Conservation (phyloP, 768 basidiomycete species). For the Thelephora aurantiotincta region DNA sequence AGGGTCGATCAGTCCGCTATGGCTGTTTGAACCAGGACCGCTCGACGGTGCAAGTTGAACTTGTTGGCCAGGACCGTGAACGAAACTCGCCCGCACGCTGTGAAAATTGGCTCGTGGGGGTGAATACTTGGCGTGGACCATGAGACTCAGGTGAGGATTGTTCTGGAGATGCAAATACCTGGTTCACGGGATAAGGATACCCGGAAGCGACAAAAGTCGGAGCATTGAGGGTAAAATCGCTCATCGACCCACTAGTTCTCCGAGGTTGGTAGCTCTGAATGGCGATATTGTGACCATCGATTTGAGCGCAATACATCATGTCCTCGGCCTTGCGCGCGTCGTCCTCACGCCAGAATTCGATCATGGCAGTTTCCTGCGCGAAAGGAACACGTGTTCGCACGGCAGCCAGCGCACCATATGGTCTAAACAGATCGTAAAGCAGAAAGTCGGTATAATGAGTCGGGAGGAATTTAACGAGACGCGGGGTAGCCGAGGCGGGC, state of each 20-base stretch:
- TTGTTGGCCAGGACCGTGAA: slow-evolving; percentile 84
- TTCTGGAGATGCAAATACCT: slow-evolving; percentile 22
- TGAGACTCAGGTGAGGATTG: background rate
- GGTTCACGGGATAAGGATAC: slow-evolving; percentile 43
- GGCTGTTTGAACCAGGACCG: slow-evolving; percentile 71
- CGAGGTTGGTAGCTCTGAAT: slow-evolving; percentile 68
- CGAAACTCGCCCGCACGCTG: slow-evolving; percentile 37
- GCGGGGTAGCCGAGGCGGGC: slow-evolving; percentile 61
- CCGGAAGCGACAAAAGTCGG: slow-evolving; percentile 66
- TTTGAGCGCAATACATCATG: slow-evolving; percentile 70
- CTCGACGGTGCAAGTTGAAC: slow-evolving; percentile 64
- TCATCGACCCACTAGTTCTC: slow-evolving; percentile 31
- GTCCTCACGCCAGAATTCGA: slow-evolving; percentile 83
- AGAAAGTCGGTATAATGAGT: slow-evolving; percentile 48
- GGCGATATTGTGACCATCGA: slow-evolving; percentile 75
- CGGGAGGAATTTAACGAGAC: slow-evolving; percentile 78
- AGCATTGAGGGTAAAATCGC: slow-evolving; percentile 62
- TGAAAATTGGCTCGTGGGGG: slow-evolving; percentile 39
- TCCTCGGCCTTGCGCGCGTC: slow-evolving; percentile 71
- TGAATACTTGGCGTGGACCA: slow-evolving; percentile 35
- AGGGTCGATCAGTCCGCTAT: slow-evolving; percentile 81
- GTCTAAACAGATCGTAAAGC: slow-evolving; percentile 76
- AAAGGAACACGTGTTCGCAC: slow-evolving; percentile 61
- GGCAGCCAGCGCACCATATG: slow-evolving; percentile 73
- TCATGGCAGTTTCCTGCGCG: slow-evolving; percentile 61